Conservation (phyloP, 257 asterid species). For the Penstemon newberryi region DNA sequence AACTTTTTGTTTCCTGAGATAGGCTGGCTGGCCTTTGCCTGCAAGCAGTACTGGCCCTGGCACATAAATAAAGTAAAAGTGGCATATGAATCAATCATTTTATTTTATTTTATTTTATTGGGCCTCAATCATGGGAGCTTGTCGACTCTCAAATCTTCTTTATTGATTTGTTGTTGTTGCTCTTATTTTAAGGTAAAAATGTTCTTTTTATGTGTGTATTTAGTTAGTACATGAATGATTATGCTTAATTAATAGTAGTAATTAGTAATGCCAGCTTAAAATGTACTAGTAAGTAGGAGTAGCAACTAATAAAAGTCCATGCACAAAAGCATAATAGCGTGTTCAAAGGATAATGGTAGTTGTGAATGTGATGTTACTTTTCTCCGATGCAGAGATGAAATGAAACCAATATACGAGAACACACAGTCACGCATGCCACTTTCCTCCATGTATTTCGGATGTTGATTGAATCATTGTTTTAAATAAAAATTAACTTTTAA, state of each 20-base stretch:
- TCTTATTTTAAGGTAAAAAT: not conserved
- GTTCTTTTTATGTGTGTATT: not conserved
- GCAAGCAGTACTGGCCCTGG: too few species aligned
- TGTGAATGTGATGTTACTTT: constrained; percentile 36
- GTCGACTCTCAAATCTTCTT: constrained; percentile 19
- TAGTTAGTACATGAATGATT: not conserved
- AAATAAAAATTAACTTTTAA: not conserved
- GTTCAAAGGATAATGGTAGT: constrained; percentile 27
- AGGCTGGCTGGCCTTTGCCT: too few species aligned
- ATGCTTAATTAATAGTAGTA: not conserved
- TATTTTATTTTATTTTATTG: constrained; percentile 8
- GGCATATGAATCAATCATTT: constrained; percentile 24
- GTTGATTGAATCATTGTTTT: constrained; percentile 15
- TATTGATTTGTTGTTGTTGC: constrained; percentile 20
- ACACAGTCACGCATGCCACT: not conserved
- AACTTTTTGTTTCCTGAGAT: not conserved
- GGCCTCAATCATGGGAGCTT: constrained; percentile 44
- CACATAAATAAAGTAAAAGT: not conserved
- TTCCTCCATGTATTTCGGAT: constrained; percentile 28
- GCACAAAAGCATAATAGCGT: constrained; percentile 10
- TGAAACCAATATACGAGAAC: constrained; percentile 20
- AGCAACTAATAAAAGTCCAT: not conserved
- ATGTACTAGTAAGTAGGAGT: not conserved
- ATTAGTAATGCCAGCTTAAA: not conserved
- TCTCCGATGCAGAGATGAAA: not conserved